A percentile compares a stretch with the other conserved stretches of the same genome.
Conservation (phyloP, 768 basidiomycete species). For the Lyophyllum decastes region DNA sequence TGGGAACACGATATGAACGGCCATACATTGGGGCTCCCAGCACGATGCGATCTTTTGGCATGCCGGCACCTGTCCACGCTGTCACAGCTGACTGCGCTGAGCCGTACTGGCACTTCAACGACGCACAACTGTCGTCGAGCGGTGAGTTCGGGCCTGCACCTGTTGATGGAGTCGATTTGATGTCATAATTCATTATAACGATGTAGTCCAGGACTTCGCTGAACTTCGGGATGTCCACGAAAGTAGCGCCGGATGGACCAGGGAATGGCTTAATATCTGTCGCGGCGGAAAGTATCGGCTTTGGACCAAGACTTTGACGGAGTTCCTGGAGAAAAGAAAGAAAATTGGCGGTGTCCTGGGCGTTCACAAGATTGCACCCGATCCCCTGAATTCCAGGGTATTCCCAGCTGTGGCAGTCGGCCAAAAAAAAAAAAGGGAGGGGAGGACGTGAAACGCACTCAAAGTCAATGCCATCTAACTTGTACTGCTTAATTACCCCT, state of each 20-base stretch:
- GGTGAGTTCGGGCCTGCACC: slow-evolving; percentile 83
- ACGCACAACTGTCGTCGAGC: slow-evolving; percentile 73
- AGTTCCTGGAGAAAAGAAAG: slow-evolving; percentile 75
- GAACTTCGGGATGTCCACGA: slow-evolving; percentile 65
- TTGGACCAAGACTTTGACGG: slow-evolving; percentile 50
- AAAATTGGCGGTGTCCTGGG: slow-evolving; percentile 76
- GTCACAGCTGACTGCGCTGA: slow-evolving; percentile 76
- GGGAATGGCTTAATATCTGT: slow-evolving; percentile 66
- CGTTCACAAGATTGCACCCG: slow-evolving; percentile 64
- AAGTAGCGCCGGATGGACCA: slow-evolving; percentile 54
- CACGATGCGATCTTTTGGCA: slow-evolving; percentile 71
- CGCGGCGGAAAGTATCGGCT: slow-evolving; percentile 74
- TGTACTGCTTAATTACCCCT: slow-evolving; percentile 46
- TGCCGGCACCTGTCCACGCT: slow-evolving; percentile 77
- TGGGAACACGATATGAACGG: slow-evolving; percentile 61
- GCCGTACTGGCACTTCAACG: slow-evolving; percentile 57
- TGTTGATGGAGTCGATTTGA: slow-evolving; percentile 53
- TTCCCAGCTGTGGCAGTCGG: slow-evolving; percentile 65
- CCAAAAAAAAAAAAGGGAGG: neutral
- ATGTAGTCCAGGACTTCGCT: slow-evolving; percentile 76
- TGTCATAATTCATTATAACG: slow-evolving; percentile 71
- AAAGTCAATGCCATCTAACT: slow-evolving; percentile 67
- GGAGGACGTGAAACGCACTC: slow-evolving; percentile 45
- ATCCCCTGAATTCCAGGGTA: slow-evolving; percentile 74
- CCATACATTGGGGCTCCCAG: slow-evolving; percentile 87